Base-by-base conservation (phyloP, 169 alveolate genomes). In the Eimeria acervulina region DNA sequence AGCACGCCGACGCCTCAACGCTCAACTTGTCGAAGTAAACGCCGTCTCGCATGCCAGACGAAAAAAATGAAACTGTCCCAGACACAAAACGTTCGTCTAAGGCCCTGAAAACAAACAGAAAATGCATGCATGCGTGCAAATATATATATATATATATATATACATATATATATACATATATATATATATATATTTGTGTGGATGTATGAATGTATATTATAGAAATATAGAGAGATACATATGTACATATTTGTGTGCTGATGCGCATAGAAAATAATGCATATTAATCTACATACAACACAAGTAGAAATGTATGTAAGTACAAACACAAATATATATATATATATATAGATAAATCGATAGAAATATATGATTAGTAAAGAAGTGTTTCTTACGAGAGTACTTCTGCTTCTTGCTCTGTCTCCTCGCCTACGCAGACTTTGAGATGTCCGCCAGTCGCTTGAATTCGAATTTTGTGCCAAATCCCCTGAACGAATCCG, bases 51-150 rank as follows among this genome's bases (percentile, higher is more conserved):
- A 97, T 96, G 47, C 99, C 99, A 76, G 97, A 97, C 19, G 99
- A 97, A 93, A 98, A 98, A 80, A 98, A 97, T 12, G 98, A 99
- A 55, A 98, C 97, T 26, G 98, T 96, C 28, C 99, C 99, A 76
- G 98, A 97, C 90, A 97, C 81, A 74, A 98, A 97, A 19, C 98
- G 95, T 93, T 98, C 98, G 96, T 98, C 99, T 89, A 98, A 92
- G 33, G 97, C 98, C 59, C 98, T 97, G 95, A 63, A 68, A 23
- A 33, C 52, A 28, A 70, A n/a, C 36, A 26, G 61, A 12, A 47
- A 12, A 47, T 6, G 7, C 13, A 26, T 61, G 21, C 59, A 26
- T 4, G 90, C 12, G 21, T 72, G 33, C 21, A 44, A 8, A 55
- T 87, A 31, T 55, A 87, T 28, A 38, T 33, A 42, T 31, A 81